Evolutionary conservation across 106 monocot species (phyloP), one percentile per base, ranked within the genome.

Genomic region (Allium sativum): DNA sequence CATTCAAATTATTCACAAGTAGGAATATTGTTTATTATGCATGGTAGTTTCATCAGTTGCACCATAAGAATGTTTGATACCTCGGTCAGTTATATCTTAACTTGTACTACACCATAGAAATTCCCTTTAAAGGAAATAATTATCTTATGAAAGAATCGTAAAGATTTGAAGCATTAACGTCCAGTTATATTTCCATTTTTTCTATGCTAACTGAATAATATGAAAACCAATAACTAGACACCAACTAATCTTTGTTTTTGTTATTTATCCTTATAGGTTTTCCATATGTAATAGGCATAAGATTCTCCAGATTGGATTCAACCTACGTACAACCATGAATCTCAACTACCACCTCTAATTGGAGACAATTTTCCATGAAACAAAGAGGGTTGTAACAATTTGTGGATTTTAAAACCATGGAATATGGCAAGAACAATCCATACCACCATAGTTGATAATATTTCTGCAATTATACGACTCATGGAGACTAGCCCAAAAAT

Each of bases 401-500:
- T 90, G 42, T 96, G 95, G 95, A 96, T 96, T 66, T 58, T 90
- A 64, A 96, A 96, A 73, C 95, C 95, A 56, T 96, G 95, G 87
- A 96, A 96, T 66, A 90, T 96, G 95, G 95, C 95, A 52, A 69
- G 95, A 31, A 90, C 95, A 65, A 96, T 96, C 45, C 87, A 96
- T 55, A 96, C 95, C 21, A 90, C 88, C 20, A 85, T 92, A 52
- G 88, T 84, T 20, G 78, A 76, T 56, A 74, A 98, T 71, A 56
- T 98, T 61, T 76, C 98, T 55, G 87, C 87, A 40, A 83, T 98
- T 50, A 88, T 98, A 43, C 71, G 98, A 45, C 84, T 92, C 59
- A 92, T 98, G 91, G 98, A 98, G 70, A 92, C 98, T 61, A 91
- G 98, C 47, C 96, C 96, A 18, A 98, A 98, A 62, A 92, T 98